Percentiles rank a stretch among this genome's conserved stretches.
Evolutionary conservation across 176 grass and related monocot species (phyloP).

Genomic region (Musa acuminata): DNA sequence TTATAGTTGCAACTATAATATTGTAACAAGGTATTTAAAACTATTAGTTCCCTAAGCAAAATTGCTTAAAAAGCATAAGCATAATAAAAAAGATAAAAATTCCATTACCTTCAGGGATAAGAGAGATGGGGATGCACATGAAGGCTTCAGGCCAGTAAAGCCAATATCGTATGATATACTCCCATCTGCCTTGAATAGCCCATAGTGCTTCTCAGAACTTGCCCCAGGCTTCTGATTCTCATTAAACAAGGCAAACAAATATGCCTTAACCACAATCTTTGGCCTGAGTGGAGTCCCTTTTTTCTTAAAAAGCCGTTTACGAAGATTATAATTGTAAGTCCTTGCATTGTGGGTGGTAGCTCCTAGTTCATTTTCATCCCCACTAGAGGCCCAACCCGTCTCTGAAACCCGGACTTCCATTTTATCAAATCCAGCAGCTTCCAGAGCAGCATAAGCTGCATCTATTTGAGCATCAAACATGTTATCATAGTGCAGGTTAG

Average conservation of each 20-base stretch:
- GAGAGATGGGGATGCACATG: slow-evolving; percentile 42
- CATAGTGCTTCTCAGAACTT: slow-evolving; percentile 79
- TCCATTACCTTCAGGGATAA: slow-evolving; percentile 48
- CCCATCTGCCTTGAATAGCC: slow-evolving; percentile 83
- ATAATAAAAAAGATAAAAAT: background rate
- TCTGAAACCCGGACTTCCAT: slow-evolving; percentile 94
- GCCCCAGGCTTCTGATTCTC: slow-evolving; percentile 65
- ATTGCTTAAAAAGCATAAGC: background rate
- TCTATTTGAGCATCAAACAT: slow-evolving; percentile 99
- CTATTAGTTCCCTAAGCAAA: background rate
- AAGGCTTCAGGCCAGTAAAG: slow-evolving; percentile 48
- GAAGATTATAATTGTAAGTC: slow-evolving; percentile 90
- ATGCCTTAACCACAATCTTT: slow-evolving; percentile 65
- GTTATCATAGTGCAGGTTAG: slow-evolving; percentile 86
- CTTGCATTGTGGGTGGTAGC: slow-evolving; percentile 74
- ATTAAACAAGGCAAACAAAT: slow-evolving; percentile 95
- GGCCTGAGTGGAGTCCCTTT: slow-evolving; percentile 91
- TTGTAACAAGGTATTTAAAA: background rate
- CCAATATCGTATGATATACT: slow-evolving; percentile 95
- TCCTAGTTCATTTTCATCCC: slow-evolving; percentile 67
- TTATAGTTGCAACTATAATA: too few species aligned
- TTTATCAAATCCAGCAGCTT: slow-evolving; percentile 57
- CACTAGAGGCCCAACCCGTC: slow-evolving; percentile 89
- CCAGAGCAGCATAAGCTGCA: slow-evolving; percentile 86
- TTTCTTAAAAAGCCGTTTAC: slow-evolving; percentile 73